A percentile compares a stretch with the other conserved stretches of the same genome.
Conservation (phyloP, 2,329 filamentous ascomycete species). For the Aspergillus arachidicola region DNA sequence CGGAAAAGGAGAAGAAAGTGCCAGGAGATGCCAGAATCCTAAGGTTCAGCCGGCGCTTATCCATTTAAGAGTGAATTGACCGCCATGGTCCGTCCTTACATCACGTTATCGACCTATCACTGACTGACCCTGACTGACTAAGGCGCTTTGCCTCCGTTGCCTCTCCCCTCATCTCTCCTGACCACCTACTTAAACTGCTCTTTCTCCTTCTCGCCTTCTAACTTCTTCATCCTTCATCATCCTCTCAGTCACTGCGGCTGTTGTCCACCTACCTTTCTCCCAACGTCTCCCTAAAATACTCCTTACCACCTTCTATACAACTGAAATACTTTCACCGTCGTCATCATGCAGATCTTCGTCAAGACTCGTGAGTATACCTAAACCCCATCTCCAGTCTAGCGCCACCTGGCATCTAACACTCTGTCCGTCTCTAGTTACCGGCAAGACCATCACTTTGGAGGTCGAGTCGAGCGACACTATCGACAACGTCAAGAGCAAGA, state of each 20-base stretch:
- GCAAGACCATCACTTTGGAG: constrained; percentile 58
- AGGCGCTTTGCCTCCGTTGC: constrained; percentile 30
- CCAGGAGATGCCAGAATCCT: constrained; percentile 22
- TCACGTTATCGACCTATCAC: constrained; percentile 34
- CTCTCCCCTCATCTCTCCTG: constrained; percentile 27
- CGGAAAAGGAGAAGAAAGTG: constrained; percentile 18
- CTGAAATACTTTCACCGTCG: constrained; percentile 25
- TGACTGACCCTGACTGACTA: constrained; percentile 27
- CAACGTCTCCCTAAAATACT: neutral
- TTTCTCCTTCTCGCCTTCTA: constrained; percentile 24
- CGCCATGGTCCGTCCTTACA: constrained; percentile 14
- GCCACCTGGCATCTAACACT: constrained; percentile 36
- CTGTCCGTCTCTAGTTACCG: constrained; percentile 54
- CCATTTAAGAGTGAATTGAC: constrained; percentile 8
- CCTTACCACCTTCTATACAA: constrained; percentile 24
- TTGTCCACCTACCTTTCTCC: neutral
- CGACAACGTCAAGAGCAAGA: constrained; percentile 62
- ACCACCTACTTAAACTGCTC: constrained; percentile 35
- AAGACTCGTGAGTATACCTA: constrained; percentile 76
- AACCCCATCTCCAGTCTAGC: constrained; percentile 29
- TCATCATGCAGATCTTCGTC: constrained; percentile 94
- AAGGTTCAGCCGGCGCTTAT: constrained; percentile 4
- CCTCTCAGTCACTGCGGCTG: neutral
- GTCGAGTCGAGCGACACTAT: constrained; percentile 52
- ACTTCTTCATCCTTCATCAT: constrained; percentile 19